Percentiles rank a stretch among this genome's conserved stretches.
Evolutionary conservation across 768 basidiomycete species (phyloP).

Genomic region (Suillus variegatus): DNA sequence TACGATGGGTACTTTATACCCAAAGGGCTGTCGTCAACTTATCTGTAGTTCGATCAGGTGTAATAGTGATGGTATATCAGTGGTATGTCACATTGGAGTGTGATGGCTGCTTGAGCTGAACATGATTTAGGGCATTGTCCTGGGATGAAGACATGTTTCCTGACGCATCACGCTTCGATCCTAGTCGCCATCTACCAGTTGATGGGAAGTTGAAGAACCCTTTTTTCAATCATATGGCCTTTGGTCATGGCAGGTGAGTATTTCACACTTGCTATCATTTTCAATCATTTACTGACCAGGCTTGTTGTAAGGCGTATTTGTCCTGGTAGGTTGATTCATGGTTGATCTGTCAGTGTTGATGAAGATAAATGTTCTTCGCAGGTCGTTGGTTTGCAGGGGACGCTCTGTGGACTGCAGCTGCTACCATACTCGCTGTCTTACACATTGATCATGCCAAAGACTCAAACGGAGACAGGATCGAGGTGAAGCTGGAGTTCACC

Average conservation of each 20-base stretch:
- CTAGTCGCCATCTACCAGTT: background rate
- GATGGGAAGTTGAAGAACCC: background rate
- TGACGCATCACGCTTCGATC: background rate
- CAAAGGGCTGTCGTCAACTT: constrained; percentile 23
- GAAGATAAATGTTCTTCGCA: background rate
- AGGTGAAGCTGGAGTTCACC: background rate
- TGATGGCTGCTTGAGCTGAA: background rate
- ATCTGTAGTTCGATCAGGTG: background rate
- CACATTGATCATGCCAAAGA: constrained; percentile 2
- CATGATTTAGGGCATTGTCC: constrained; percentile 1
- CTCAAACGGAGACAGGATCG: background rate
- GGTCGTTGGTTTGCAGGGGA: constrained; percentile 1
- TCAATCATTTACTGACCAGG: background rate
- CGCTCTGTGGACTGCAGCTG: background rate
- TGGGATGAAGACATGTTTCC: background rate
- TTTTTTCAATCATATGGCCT: background rate
- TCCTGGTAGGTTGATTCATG: background rate
- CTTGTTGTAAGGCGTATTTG: background rate
- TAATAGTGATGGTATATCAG: background rate
- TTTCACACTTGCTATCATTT: background rate
- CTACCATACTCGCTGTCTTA: background rate
- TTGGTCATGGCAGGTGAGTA: background rate
- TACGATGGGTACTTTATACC: constrained; percentile 50
- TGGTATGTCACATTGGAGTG: background rate
- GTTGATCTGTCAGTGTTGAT: background rate